These are phyloP conservation scores for Scedosporium dehoogii DNA, from an alignment of 2,329 filamentous ascomycete species.

Conservation along the genomic window DNA sequence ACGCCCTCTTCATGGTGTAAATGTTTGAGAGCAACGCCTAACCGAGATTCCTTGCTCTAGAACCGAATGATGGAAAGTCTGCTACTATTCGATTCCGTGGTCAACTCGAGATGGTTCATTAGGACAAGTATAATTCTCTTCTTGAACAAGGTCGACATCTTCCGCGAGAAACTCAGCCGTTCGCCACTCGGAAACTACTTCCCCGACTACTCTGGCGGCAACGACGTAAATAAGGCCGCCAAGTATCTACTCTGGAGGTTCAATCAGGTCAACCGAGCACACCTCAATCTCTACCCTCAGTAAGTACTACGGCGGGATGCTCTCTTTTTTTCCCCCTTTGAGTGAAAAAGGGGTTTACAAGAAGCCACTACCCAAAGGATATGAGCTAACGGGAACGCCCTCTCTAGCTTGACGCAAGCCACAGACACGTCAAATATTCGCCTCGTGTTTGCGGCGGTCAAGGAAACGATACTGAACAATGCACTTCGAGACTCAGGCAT, in stretches of 20 bases:
- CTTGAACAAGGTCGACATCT: constrained; percentile 97
- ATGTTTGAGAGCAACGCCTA: background rate
- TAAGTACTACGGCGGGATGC: constrained; percentile 35
- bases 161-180: constrained; percentile 84
- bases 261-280: constrained; percentile 94
- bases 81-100: constrained; percentile 92
- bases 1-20: background rate
- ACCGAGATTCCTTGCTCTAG: constrained; percentile 30
- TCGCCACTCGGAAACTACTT: constrained; percentile 94
- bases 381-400: background rate
- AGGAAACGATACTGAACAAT: constrained; percentile 97
- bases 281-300: constrained; percentile 96
- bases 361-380: no score
- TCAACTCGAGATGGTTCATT: constrained; percentile 99
- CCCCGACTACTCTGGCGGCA: constrained; percentile 93
- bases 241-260: constrained; percentile 98
- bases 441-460: constrained; percentile 93
- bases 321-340: background rate
- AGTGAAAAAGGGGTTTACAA: no score
- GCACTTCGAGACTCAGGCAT: constrained; percentile 97
- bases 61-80: constrained; percentile 99
- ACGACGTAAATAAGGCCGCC: constrained; percentile 94
- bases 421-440: constrained; percentile 98
- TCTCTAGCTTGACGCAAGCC: constrained; percentile 82
- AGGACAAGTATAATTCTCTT: constrained; percentile 97